Evolutionary conservation across 768 basidiomycete genomes (phyloP).

Genomic region (Rhizopogon sp.): DNA sequence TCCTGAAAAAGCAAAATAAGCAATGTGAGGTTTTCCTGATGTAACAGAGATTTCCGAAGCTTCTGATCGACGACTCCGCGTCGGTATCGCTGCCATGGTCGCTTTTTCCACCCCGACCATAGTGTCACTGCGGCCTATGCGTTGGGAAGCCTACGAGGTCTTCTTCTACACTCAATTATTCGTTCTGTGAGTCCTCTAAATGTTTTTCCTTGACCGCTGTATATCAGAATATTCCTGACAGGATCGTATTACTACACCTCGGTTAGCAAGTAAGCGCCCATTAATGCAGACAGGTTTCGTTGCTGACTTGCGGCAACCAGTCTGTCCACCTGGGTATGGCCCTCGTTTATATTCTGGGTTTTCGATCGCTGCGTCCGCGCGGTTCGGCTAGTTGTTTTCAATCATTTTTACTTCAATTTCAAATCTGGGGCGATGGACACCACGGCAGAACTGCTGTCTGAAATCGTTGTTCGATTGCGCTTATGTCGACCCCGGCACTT

Average conservation of each 20-base stretch:
- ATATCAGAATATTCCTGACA: slow-evolving; percentile 23
- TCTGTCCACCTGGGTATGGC: slow-evolving; percentile 37
- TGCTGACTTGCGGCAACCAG: slow-evolving; percentile 11
- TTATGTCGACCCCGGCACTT: slow-evolving; percentile 37
- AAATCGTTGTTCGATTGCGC: slow-evolving; percentile 37
- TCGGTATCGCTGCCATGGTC: slow-evolving; percentile 30
- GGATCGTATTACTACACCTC: slow-evolving; percentile 38
- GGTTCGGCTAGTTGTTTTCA: slow-evolving; percentile 37
- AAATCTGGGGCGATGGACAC: slow-evolving; percentile 25
- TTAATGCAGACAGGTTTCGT: slow-evolving; percentile 9
- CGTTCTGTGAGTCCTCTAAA: slow-evolving; percentile 26
- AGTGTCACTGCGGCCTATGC: slow-evolving; percentile 45
- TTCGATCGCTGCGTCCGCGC: slow-evolving; percentile 44
- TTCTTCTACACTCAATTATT: slow-evolving; percentile 46
- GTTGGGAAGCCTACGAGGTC: slow-evolving; percentile 42
- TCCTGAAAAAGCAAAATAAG: no score
- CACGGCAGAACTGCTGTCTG: slow-evolving; percentile 35
- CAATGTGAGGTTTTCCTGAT: no score
- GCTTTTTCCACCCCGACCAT: slow-evolving; percentile 36
- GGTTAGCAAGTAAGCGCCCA: slow-evolving; percentile 22
- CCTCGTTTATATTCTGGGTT: slow-evolving; percentile 49
- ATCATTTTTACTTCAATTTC: slow-evolving; percentile 31
- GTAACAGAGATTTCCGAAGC: slow-evolving; percentile 3
- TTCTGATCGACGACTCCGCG: slow-evolving; percentile 10
- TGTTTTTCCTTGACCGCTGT: neutral